Percentiles rank a stretch among this genome's conserved stretches.
Evolutionary conservation across 75 land plant genomes (phyloP).

Genomic region (Gnetum montanum): DNA sequence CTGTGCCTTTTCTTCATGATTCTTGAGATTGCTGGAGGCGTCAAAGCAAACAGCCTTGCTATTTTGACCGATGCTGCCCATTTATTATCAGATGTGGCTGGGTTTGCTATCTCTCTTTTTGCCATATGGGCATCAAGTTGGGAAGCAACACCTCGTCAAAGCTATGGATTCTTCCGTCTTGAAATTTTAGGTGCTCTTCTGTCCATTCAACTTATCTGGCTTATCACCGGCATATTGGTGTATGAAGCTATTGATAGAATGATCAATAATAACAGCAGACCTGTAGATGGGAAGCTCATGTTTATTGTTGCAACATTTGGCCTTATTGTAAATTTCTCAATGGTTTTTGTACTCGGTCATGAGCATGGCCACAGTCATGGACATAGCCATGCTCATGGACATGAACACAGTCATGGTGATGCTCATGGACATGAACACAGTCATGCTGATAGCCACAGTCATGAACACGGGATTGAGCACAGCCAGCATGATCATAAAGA

Average conservation of each 20-base stretch:
- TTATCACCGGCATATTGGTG: constrained; percentile 45
- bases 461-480: not conserved
- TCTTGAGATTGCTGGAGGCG: constrained; percentile 34
- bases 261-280: constrained; percentile 1
- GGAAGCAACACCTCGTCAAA: constrained; percentile 45
- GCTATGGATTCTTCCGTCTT: constrained; percentile 31
- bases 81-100: constrained; percentile 43
- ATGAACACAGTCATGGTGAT: not conserved
- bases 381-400: constrained; percentile 3
- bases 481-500: constrained; percentile 2
- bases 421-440: not conserved
- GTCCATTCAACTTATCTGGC: constrained; percentile 43
- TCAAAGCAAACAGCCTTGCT: constrained; percentile 33
- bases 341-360: constrained; percentile 41
- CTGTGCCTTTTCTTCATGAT: constrained; percentile 36
- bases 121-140: constrained; percentile 50
- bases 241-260: constrained; percentile 40
- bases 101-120: constrained; percentile 45
- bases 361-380: constrained; percentile 13
- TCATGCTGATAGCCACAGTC: not conserved
- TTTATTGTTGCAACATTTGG: constrained; percentile 39
- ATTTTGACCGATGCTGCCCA: constrained; percentile 49
- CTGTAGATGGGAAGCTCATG: constrained; percentile 37
- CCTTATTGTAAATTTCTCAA: constrained; percentile 28
- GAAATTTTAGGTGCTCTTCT: constrained; percentile 49